Base-by-base conservation (phyloP, 2,329 filamentous ascomycete species). In the Sporothrix sp. region DNA sequence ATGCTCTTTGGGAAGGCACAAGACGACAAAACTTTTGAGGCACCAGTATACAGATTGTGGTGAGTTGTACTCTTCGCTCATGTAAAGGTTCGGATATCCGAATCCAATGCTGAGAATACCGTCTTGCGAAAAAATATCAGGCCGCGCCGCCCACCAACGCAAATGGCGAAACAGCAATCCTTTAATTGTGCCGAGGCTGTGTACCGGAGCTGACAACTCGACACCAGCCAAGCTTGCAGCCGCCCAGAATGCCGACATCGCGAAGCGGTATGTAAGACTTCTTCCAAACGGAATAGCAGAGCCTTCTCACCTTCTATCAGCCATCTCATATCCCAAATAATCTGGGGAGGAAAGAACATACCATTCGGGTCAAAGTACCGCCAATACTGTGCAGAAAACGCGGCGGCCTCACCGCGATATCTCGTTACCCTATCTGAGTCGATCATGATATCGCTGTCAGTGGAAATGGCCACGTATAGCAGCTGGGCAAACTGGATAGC, bases 1-100 rank as follows among this genome's bases (percentile, higher is more conserved):
- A 20, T 43, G 27, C 0, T 59, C 53, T 2, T 58, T 52, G 0
- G 62, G 53, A 0, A 78, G 50, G 0, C 61, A 64, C 0, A 74
- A 59, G 0, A 65, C 66, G 0, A 75, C 61, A 4, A 78, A 66
- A 0, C 70, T 68, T 52, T 78, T 78, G 16, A 77, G 59, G 6
- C 67, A 70, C 75, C 75, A 78, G 56, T 78, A 78, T 0, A 68
- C 65, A 0, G 73, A 77, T 52, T 78, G 75, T 0, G 75, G 73
- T 1, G 75, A 78, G 57, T 78, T 78, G 59, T 79, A 78, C 54
- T 76, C 71, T 57, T 79, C 75, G 33, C 65, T 65, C 66, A 78
- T 68, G 56, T 71, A 78, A 69, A 75, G 74, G 53, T 78, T 78
- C 10, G 58, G 56, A 43, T 62, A 62, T 5, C 56, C 38, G 47